phyloP scores from a whole-genome alignment of 768 basidiomycete species.

The Suillus variegatus region DNA sequence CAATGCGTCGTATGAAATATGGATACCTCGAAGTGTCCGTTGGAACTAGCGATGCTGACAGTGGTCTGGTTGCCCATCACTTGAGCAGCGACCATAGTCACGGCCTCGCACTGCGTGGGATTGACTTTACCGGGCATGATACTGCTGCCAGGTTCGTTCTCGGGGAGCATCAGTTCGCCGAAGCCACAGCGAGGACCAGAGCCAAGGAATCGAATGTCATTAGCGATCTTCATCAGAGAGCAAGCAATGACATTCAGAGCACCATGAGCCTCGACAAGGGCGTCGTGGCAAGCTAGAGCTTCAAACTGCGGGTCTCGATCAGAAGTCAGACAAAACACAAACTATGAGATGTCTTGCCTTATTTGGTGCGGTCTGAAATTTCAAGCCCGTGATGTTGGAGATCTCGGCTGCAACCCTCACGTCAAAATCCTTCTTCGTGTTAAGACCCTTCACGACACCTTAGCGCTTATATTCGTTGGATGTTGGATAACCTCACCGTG shows the following conservation, averaged over 20 bases:
- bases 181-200: slow-evolving; percentile 98
- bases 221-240: slow-evolving; percentile 99
- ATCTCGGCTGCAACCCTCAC: slow-evolving; percentile 91
- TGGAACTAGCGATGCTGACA: slow-evolving; percentile 90
- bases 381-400: slow-evolving; percentile 84
- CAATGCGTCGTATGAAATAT: slow-evolving; percentile 7
- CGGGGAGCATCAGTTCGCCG: slow-evolving; percentile 91
- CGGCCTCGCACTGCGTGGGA: slow-evolving; percentile 97
- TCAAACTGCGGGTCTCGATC: slow-evolving; percentile 67
- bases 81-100: slow-evolving; percentile 98
- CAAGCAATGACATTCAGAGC: slow-evolving; percentile 96
- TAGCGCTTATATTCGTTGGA: slow-evolving; percentile 5
- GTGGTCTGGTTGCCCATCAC: slow-evolving; percentile 97
- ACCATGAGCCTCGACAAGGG: slow-evolving; percentile 97
- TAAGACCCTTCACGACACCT: slow-evolving; percentile 69
- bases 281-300: slow-evolving; percentile 95
- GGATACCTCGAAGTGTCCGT: slow-evolving; percentile 92
- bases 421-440: slow-evolving; percentile 96
- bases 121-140: slow-evolving; percentile 99
- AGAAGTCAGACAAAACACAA: background rate
- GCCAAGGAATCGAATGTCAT: slow-evolving; percentile 96
- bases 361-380: slow-evolving; percentile 97
- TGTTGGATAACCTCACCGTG: slow-evolving; percentile 59
- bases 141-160: slow-evolving; percentile 98
- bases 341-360: slow-evolving; percentile 56